These are phyloP conservation scores for Schizochytrium sp. DNA, from an alignment of 108 stramenopile species.

Conservation along the genomic window DNA sequence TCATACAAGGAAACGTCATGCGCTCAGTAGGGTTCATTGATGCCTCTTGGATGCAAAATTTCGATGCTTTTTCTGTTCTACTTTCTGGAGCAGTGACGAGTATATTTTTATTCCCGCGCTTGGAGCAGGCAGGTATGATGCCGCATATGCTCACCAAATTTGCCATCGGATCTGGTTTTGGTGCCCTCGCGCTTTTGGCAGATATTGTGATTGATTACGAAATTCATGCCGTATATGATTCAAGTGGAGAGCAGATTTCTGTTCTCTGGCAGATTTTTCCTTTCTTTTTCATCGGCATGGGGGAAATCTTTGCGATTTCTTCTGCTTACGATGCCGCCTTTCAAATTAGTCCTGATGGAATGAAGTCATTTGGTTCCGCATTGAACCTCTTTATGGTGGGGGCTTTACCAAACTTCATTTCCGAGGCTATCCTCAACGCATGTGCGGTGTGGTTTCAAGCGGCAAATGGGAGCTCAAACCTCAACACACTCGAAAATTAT, in stretches of 20 bases:
- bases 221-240: constrained; percentile 76
- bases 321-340: constrained; percentile 68
- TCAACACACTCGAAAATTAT: constrained; percentile 80
- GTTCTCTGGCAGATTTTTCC: constrained; percentile 67
- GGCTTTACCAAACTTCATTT: constrained; percentile 64
- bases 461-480: constrained; percentile 73
- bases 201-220: constrained; percentile 80
- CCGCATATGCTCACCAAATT: constrained; percentile 85
- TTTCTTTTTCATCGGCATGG: constrained; percentile 64
- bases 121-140: constrained; percentile 78
- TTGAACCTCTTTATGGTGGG: constrained; percentile 65
- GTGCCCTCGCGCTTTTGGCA: constrained; percentile 79
- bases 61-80: constrained; percentile 82
- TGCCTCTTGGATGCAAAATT: constrained; percentile 84
- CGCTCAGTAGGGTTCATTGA: constrained; percentile 80
- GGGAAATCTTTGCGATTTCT: constrained; percentile 67
- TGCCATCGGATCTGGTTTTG: constrained; percentile 82
- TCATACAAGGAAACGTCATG: constrained; percentile 87
- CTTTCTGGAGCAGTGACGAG: constrained; percentile 82
- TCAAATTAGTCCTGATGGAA: constrained; percentile 32
- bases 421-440: constrained; percentile 21
- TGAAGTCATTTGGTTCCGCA: constrained; percentile 66
- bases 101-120: constrained; percentile 77
- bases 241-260: constrained; percentile 43
- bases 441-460: constrained; percentile 78